Evolutionary conservation across 768 basidiomycete genomes (phyloP).

Genomic region (Mycena metata): DNA sequence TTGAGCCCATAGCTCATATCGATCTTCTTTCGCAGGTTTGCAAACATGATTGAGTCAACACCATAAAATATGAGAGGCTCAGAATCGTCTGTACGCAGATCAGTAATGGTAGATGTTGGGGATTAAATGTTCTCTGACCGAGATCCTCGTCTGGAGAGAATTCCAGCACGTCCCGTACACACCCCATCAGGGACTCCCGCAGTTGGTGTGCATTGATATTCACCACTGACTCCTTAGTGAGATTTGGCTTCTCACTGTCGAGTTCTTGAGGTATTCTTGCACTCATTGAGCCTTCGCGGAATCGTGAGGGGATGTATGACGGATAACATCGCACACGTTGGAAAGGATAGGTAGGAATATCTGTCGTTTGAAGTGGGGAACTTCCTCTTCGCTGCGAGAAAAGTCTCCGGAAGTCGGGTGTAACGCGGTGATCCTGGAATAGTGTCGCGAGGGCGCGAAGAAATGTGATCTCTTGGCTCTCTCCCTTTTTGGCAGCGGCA

Average conservation of each 20-base stretch:
- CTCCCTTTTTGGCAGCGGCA: conserved; percentile 4
- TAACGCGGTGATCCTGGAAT: conserved; percentile 1
- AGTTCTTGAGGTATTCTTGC: neutral
- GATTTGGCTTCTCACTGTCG: neutral
- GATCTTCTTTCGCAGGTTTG: conserved; percentile 19
- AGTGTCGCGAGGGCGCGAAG: conserved; percentile 27
- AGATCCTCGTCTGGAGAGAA: conserved; percentile 11
- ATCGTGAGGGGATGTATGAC: conserved; percentile 24
- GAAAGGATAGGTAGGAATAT: conserved; percentile 31
- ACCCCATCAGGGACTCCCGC: neutral
- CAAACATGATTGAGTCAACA: conserved; percentile 31
- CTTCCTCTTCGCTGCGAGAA: conserved; percentile 11
- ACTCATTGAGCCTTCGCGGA: neutral
- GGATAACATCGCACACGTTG: conserved; percentile 33
- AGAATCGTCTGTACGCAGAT: conserved; percentile 19
- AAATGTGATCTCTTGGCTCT: conserved; percentile 21
- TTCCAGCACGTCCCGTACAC: neutral
- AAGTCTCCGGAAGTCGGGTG: conserved; percentile 21
- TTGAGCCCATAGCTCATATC: conserved; percentile 21
- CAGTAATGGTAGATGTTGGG: neutral
- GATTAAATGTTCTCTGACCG: conserved; percentile 1
- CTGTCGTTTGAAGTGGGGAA: neutral
- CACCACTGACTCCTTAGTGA: neutral
- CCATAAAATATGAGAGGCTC: conserved; percentile 18
- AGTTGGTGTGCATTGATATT: neutral